Evolutionary conservation across 176 grass and related monocot species (phyloP), one percentile per base, ranked within the genome.

Genomic region (Zea luxurians): DNA sequence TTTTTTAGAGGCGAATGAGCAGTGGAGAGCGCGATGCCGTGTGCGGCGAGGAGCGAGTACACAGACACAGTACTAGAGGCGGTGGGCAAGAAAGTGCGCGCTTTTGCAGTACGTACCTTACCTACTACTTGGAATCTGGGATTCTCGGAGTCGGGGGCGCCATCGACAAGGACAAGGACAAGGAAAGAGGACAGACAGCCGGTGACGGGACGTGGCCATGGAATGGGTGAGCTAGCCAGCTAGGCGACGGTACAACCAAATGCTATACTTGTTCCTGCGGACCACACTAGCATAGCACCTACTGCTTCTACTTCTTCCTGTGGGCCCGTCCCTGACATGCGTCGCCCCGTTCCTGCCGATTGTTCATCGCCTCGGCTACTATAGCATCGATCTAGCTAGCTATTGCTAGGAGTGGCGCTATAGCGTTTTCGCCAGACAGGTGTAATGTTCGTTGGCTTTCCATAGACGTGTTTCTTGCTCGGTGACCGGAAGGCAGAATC

Each of bases 151-250:
- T 27, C 27, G 27, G 1, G 27, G 27, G 27, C 27, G 0, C 27
- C 27, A 27, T 27, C 27, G 27, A 27, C 27, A 27, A 27, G 27
- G 27, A 27, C 27, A 27, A 1, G 27, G 27, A 27, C 27, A 27
- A 27, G 27, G 27, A 27, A 27, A 27, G 27, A 27, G 27, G 27
- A 27, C 27, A 27, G 18, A 44, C 58, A 68, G 71, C 46, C 7
- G 17, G 1, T 54, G 84, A 70, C 20, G 78, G 72, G 84, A 82
- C 72, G 54, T 68, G 35, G 52, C 43, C 9, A 48, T 66, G 18
- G 47, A 27, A 27, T 27, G 27, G 27, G 27, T 1, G 27, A 27
- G 27, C 27, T 27, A 27, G 49, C 83, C 8, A 62, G 73, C 76
- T 67, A 85, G 35, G 4, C 77, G 69, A 61, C 77, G 84, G 12